phyloP scores from a whole-genome alignment of 2,329 filamentous ascomycete genomes.

The Penicillium sp. region DNA sequence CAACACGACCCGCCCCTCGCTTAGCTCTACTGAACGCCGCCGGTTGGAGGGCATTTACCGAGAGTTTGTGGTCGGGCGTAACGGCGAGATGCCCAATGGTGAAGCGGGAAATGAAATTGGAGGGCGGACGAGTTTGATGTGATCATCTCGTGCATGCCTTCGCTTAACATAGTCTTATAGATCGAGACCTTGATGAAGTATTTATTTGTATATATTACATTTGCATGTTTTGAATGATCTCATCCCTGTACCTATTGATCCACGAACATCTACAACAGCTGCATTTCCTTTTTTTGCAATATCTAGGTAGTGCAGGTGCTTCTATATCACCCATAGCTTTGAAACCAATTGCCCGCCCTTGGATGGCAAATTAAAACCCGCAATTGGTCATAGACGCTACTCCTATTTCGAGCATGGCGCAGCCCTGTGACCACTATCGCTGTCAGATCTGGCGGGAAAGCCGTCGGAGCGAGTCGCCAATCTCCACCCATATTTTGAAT shows the following conservation, averaged over 20 bases:
- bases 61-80: conserved; percentile 89
- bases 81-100: conserved; percentile 92
- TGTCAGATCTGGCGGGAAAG: background rate
- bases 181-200: background rate
- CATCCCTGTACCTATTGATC: background rate
- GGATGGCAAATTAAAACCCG: background rate
- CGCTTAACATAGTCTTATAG: background rate
- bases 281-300: background rate
- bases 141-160: conserved; percentile 13
- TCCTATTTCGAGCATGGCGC: background rate
- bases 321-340: too few relatives aligned
- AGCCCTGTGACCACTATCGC: background rate
- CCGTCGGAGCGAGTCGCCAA: background rate
- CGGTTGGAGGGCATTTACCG: conserved; percentile 79
- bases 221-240: background rate
- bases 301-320: background rate
- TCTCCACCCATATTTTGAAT: background rate
- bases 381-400: background rate
- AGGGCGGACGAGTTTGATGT: conserved; percentile 92
- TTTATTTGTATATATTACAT: conserved; percentile 22
- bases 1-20: conserved; percentile 75
- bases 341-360: background rate
- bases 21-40: conserved; percentile 73
- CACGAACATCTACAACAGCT: background rate
- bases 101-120: conserved; percentile 91